Base-by-base conservation (phyloP, 2,329 filamentous ascomycete species). In the Xylariaceae sp. region DNA sequence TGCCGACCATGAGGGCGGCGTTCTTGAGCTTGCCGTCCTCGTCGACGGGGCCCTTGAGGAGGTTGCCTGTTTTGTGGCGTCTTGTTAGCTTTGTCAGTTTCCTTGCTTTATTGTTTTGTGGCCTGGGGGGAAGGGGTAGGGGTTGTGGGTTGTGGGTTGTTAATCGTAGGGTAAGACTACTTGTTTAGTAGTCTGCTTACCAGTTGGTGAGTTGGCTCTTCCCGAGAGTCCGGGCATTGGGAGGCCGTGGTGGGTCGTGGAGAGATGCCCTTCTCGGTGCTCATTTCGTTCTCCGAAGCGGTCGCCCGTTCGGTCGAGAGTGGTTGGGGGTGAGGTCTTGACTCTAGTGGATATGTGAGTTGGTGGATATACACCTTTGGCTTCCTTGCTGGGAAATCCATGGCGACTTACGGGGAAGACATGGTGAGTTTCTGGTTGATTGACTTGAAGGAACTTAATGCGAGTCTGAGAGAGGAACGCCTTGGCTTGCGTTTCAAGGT, bases 31-130 rank as follows among this genome's bases (percentile, higher is more conserved):
- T 77, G 54, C 81, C 80, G 48, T 81, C 72, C 30, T 79, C 76
- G 58, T 83, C 79, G 26, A 78, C 76, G 26, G 80, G 74, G 3
- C 80, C 80, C 67, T 80, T 81, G 62, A 84, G 76, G 32, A 84
- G 75, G 60, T 77, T 74, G 47, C 79, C 78, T 80, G 57, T 57
- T 43, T n/a, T 15, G 8, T 10, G 42, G 21, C 9, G 39, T 18
- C 51, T 51, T 53, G 53, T 60, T 57, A 60, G 57, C 55, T 18
- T 30, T 13, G 49, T 57, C 47, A 53, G 51, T 52, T 21, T 50
- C 37, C 39, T 34, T 49, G 36, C 42, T 21, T n/a, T 40, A 49
- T 39, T 13, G 43, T 37, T 15, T 53, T 34, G 13, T 49, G 15
- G 46, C 41, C n/a, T 16, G 34, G n/a, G 10, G 1, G 36, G 16